Percentiles rank a stretch among this genome's conserved stretches.
These are phyloP conservation scores for Candida koratica DNA, from an alignment of 805 yeast species.

Conservation along the genomic window DNA sequence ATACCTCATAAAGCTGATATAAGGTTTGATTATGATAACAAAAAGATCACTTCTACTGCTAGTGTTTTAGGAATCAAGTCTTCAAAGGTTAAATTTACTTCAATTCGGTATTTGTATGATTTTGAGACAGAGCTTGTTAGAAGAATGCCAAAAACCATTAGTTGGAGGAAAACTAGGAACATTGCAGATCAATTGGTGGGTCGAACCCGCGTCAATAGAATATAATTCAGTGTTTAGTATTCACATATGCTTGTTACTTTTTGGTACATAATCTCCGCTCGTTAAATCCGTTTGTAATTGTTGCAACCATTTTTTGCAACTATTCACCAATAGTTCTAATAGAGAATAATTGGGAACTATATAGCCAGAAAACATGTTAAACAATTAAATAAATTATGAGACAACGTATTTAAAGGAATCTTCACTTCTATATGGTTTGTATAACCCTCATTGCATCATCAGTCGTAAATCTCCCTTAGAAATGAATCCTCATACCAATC, in stretches of 20 bases:
- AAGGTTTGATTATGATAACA: slow-evolving; percentile 33
- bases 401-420: no score
- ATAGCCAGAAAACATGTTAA: no score
- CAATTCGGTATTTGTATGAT: slow-evolving; percentile 76
- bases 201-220: slow-evolving; percentile 34
- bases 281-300: no score
- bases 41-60: slow-evolving; percentile 49
- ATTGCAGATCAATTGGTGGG: slow-evolving; percentile 85
- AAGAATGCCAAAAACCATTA: slow-evolving; percentile 86
- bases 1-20: slow-evolving; percentile 21
- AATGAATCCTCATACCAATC: no score
- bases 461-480: no score
- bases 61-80: slow-evolving; percentile 80
- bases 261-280: not conserved
- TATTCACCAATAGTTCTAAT: no score
- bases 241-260: not conserved
- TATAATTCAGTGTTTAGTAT: slow-evolving; percentile 1
- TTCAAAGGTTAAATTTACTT: slow-evolving; percentile 68
- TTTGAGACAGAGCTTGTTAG: slow-evolving; percentile 74
- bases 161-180: slow-evolving; percentile 74
- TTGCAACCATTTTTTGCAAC: no score
- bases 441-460: slow-evolving; percentile 65
- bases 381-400: no score
- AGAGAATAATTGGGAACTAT: no score
- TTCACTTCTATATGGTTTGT: slow-evolving; percentile 64